These are phyloP conservation scores for Blumeria graminis DNA, from an alignment of 2,329 filamentous ascomycete genomes.

Conservation along the genomic window DNA sequence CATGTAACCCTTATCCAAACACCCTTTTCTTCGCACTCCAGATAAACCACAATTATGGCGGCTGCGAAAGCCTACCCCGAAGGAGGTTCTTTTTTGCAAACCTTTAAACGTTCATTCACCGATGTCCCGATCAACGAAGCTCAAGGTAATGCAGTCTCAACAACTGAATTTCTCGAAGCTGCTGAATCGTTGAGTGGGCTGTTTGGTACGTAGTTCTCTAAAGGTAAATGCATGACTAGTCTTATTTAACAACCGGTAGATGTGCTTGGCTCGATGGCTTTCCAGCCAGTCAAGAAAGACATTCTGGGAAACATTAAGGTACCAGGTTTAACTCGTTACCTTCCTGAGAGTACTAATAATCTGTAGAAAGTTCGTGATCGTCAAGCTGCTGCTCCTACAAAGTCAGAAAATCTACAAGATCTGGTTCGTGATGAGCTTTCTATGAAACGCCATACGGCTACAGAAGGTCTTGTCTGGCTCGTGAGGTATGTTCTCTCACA, in stretches of 20 bases:
- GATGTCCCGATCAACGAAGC: constrained; percentile 54
- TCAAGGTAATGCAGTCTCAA: constrained; percentile 56
- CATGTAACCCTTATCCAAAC: too few relatives aligned
- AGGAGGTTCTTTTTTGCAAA: constrained; percentile 53
- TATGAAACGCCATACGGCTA: constrained; percentile 66
- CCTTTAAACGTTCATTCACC: constrained; percentile 59
- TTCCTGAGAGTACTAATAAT: constrained; percentile 1
- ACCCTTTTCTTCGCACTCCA: too few relatives aligned
- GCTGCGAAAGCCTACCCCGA: constrained; percentile 11
- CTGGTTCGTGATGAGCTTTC: constrained; percentile 74
- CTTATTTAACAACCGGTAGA: constrained; percentile 19
- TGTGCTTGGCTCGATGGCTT: constrained; percentile 45
- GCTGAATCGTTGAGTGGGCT: constrained; percentile 67
- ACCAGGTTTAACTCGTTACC: constrained; percentile 5
- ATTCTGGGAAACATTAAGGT: constrained; percentile 84
- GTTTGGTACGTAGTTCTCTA: constrained; percentile 36
- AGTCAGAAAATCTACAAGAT: constrained; percentile 66
- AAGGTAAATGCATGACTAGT: background rate
- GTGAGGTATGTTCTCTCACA: constrained; percentile 34
- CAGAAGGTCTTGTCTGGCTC: constrained; percentile 81
- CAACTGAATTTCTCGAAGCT: constrained; percentile 74
- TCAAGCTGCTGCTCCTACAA: constrained; percentile 49
- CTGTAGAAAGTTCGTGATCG: constrained; percentile 68
- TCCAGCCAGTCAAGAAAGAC: constrained; percentile 76
- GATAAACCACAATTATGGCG: background rate